Conservation (phyloP, 805 yeast genomes). For the Saturnispora mendoncae region DNA sequence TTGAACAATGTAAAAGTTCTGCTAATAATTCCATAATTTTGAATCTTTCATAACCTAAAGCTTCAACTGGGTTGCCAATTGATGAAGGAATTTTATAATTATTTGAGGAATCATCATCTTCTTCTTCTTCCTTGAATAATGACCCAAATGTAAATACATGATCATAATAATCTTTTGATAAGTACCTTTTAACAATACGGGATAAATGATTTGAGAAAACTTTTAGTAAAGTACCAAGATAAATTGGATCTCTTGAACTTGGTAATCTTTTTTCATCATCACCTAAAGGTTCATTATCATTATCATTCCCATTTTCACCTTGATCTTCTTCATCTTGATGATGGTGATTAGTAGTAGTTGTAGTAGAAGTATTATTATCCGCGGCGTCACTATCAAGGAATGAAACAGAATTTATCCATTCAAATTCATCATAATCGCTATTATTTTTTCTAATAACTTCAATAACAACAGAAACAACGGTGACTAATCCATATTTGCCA, state of each 20-base stretch:
- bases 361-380: too few relatives aligned
- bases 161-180: conserved; percentile 23
- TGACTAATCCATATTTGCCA: conserved; percentile 75
- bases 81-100: conserved; percentile 34
- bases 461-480: conserved; percentile 88
- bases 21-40: conserved; percentile 88
- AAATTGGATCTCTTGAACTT: conserved; percentile 82
- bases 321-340: too few relatives aligned
- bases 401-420: conserved; percentile 26
- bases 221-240: conserved; percentile 74
- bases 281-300: background rate
- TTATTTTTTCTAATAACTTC: conserved; percentile 92
- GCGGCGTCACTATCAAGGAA: conserved; percentile 2
- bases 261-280: conserved; percentile 49
- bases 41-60: conserved; percentile 84
- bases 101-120: background rate
- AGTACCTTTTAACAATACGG: conserved; percentile 25
- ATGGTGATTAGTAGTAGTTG: too few relatives aligned
- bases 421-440: conserved; percentile 74
- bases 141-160: conserved; percentile 9
- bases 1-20: conserved; percentile 89
- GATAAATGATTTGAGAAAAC: conserved; percentile 48
- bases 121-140: background rate
- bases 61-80: conserved; percentile 48
- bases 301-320: conserved; percentile 1